Percentiles rank a stretch among this genome's conserved stretches.
Evolutionary conservation across 805 yeast genomes (phyloP).

Genomic region (Hanseniaspora occidentalis): DNA sequence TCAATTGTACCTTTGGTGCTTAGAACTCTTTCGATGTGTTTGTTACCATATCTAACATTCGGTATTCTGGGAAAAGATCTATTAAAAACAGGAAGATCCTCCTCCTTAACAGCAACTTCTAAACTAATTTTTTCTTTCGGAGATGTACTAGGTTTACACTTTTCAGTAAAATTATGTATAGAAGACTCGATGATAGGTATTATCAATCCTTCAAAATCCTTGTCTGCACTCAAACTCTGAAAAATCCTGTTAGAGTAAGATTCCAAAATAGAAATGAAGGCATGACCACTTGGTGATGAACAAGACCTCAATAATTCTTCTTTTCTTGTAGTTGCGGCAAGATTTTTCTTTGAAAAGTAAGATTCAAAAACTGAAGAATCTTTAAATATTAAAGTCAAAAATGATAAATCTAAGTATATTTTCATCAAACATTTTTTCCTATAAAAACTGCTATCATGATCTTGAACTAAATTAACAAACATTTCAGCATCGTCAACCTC

Average conservation of each 20-base stretch:
- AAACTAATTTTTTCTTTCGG: no score
- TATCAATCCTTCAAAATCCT: not conserved
- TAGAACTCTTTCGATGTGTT: constrained; percentile 25
- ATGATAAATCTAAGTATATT: not conserved
- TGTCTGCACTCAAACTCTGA: no score
- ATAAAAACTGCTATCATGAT: not conserved
- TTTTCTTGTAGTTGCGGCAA: no score
- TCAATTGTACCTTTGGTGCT: constrained; percentile 12
- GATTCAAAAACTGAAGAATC: not conserved
- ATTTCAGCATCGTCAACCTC: not conserved
- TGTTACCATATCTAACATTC: constrained; percentile 21
- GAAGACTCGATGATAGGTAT: no score
- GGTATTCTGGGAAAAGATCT: constrained; percentile 20
- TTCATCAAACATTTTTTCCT: not conserved
- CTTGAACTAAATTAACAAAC: not conserved
- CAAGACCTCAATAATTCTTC: not conserved
- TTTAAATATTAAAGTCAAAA: not conserved
- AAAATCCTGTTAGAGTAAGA: no score
- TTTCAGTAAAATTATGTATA: no score
- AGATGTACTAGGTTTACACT: not conserved
- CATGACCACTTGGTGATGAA: not conserved
- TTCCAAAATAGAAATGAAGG: no score
- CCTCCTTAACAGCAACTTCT: not conserved
- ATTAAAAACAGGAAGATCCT: constrained; percentile 6
- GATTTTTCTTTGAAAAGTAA: not conserved